These are phyloP conservation scores for Strobilomyces dryophilus DNA, from an alignment of 768 basidiomycete species.

Conservation along the genomic window DNA sequence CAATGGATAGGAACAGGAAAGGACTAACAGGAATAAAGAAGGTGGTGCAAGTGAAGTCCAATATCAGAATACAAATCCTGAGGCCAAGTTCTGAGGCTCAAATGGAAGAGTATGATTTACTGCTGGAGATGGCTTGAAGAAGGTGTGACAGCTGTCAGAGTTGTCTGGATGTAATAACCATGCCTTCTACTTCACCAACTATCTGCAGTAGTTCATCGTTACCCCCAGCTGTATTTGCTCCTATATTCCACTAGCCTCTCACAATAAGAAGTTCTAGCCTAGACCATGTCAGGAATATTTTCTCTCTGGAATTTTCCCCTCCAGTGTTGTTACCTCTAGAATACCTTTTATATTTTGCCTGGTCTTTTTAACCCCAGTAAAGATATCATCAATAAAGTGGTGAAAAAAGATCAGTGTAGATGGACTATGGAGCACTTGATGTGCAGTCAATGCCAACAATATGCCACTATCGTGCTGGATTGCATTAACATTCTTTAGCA, in stretches of 20 bases:
- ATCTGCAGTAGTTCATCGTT: constrained; percentile 7
- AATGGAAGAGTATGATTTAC: no score
- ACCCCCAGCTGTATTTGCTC: constrained; percentile 17
- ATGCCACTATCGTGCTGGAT: constrained; percentile 12
- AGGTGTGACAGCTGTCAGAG: no score
- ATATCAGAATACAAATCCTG: no score
- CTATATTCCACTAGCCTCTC: constrained; percentile 20
- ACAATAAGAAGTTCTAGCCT: neutral
- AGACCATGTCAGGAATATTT: constrained; percentile 1
- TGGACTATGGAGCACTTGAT: constrained; percentile 7
- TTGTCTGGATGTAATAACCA: no score
- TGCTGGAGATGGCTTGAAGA: no score
- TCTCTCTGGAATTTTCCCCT: neutral
- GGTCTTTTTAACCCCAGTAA: constrained; percentile 1
- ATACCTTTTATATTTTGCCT: constrained; percentile 8
- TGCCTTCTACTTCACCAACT: constrained; percentile 23
- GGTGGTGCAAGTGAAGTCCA: no score
- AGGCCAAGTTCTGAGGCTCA: no score
- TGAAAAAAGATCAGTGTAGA: constrained; percentile 15
- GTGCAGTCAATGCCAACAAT: neutral
- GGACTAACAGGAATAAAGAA: no score
- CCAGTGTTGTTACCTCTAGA: constrained; percentile 9
- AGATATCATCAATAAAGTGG: constrained; percentile 14
- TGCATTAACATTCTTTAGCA: neutral
- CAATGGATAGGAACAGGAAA: no score